A percentile compares a stretch with the other conserved stretches of the same genome.
These are phyloP conservation scores for Pseudogymnoascus sp. DNA, from an alignment of 2,329 filamentous ascomycete genomes.

Conservation along the genomic window DNA sequence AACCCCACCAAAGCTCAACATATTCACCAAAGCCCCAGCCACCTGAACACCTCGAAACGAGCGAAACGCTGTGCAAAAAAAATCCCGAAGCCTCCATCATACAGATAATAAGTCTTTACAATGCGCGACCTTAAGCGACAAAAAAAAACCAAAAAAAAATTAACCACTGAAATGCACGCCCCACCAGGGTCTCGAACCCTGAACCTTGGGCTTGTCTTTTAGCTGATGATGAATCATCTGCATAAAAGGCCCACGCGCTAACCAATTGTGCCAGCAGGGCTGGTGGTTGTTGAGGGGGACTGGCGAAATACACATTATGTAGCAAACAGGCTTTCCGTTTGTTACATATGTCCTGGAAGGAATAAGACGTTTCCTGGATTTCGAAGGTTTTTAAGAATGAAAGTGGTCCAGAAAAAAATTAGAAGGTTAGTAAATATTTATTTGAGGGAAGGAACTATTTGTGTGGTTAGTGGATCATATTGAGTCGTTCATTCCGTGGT, in stretches of 20 bases:
- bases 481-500: background rate
- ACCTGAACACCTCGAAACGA: background rate
- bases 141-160: too few species aligned
- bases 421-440: background rate
- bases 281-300: background rate
- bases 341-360: too few species aligned
- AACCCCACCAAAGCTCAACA: background rate
- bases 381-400: background rate
- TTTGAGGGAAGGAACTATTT: background rate
- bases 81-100: background rate
- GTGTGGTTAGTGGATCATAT: background rate
- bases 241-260: slow-evolving; percentile 9
- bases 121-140: background rate
- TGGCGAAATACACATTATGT: background rate
- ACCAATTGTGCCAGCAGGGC: slow-evolving; percentile 10
- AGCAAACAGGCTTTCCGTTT: background rate
- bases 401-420: background rate
- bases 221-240: background rate
- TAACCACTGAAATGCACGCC: background rate
- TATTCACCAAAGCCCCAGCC: background rate
- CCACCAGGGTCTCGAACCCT: slow-evolving; percentile 8
- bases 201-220: slow-evolving; percentile 8
- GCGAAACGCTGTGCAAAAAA: background rate
- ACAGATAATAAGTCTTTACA: background rate
- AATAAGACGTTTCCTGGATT: background rate